Evolutionary conservation across 164 flowering plant species (phyloP), one percentile per base, ranked within the genome.

Genomic region (Stephania yunnanensis): DNA sequence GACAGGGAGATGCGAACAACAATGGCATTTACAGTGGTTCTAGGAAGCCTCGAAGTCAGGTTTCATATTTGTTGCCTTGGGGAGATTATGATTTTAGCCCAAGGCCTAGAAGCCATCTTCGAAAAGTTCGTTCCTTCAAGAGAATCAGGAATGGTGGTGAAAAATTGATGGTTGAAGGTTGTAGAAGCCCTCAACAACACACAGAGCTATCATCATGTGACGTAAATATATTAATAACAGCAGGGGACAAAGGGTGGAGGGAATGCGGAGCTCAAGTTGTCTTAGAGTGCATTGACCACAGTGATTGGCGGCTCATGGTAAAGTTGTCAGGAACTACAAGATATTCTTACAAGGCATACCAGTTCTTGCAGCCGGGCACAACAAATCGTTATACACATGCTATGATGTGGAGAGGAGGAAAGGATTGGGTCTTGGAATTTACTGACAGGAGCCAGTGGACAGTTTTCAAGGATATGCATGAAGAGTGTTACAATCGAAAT

Each of bases 391-490:
- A 77, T 74, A 91, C 97, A 15, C 97, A 94, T 92, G 95, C 93
- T 46, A 91, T 92, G 93, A 91, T 94, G 94, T 96, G 99, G 99
- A 90, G 86, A 85, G 99, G 98, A 73, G 99, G 94, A 73, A 96
- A 94, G 79, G 99, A 96, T 71, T 96, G 99, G 99, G 86, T 70
- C 31, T 82, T 96, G 84, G 99, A 96, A 78, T 96, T 96, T 77
- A 84, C 91, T 9, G 93, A 96, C 77, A 82, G 97, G 84, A 85
- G 85, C 79, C 97, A 94, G 79, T 96, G 98, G 98, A 72, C 78
- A 44, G 83, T 89, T 75, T 96, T 96, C 82, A 96, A 89, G 86
- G 98, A 92, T 86, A 86, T 96, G 95, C 88, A 96, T 82, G 97
- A 89, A 79, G 99, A 94, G 81, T 96, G 99, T 77, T 86, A 88